phyloP scores from a whole-genome alignment of 768 basidiomycete species.

The Hypholoma sublateritium region DNA sequence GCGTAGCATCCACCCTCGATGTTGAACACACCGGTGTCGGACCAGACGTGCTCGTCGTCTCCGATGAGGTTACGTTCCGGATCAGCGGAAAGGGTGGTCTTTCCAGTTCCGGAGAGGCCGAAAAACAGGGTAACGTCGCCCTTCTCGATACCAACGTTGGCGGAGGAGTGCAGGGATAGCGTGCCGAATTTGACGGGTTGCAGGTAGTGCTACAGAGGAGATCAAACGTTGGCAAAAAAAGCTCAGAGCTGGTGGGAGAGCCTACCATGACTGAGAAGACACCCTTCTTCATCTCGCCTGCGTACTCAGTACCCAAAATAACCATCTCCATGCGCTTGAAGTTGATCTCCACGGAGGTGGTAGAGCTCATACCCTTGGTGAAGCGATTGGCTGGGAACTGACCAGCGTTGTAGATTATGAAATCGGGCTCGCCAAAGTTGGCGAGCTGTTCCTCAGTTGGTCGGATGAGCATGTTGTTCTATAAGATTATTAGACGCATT shows the following conservation, averaged over 20 bases:
- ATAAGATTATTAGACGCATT: slow-evolving; percentile 17
- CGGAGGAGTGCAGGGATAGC: slow-evolving; percentile 95
- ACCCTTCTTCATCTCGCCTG: slow-evolving; percentile 99
- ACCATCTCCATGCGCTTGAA: slow-evolving; percentile 99
- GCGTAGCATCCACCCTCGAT: slow-evolving; percentile 99
- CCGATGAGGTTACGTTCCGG: slow-evolving; percentile 92
- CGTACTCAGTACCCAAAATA: slow-evolving; percentile 97
- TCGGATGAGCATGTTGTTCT: slow-evolving; percentile 99
- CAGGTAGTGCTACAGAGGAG: slow-evolving; percentile 75
- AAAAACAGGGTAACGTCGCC: slow-evolving; percentile 98
- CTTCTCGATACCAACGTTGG: slow-evolving; percentile 89
- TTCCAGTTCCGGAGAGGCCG: slow-evolving; percentile 96
- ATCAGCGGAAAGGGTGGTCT: slow-evolving; percentile 98
- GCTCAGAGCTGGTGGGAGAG: background rate
- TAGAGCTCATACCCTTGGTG: slow-evolving; percentile 99
- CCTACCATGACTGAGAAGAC: slow-evolving; percentile 96
- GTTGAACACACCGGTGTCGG: slow-evolving; percentile 98
- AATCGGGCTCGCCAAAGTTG: slow-evolving; percentile 96
- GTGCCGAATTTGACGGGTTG: slow-evolving; percentile 99
- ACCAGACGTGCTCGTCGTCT: slow-evolving; percentile 99
- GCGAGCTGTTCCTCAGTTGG: slow-evolving; percentile 93
- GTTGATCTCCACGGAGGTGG: slow-evolving; percentile 99
- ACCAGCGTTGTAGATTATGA: slow-evolving; percentile 99
- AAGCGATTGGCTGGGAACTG: slow-evolving; percentile 99
- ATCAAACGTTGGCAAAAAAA: slow-evolving; percentile 7